phyloP scores from a whole-genome alignment of 164 flowering plant genomes.

The Aristolochia californica region DNA sequence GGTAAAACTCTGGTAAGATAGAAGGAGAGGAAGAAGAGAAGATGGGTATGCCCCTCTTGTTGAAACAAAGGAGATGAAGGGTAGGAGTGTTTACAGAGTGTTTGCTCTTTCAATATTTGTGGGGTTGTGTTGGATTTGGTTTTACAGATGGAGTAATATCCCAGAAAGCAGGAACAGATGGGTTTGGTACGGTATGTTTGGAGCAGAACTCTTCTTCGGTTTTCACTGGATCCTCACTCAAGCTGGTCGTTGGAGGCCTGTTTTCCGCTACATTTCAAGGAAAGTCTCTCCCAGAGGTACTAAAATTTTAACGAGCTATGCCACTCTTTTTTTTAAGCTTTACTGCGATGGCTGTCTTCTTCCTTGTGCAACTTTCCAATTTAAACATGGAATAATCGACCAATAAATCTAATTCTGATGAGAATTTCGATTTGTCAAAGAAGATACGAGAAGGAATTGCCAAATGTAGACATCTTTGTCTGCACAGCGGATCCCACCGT shows the following conservation, averaged over 20 bases:
- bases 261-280: slow-evolving; percentile 14
- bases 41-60: background rate
- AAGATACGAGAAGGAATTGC: slow-evolving; percentile 19
- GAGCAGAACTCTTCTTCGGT: slow-evolving; percentile 12
- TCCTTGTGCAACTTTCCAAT: too few relatives aligned
- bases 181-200: slow-evolving; percentile 8
- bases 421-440: too few relatives aligned
- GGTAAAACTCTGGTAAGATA: background rate
- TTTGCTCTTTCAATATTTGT: background rate
- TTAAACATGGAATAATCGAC: background rate
- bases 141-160: slow-evolving; percentile 3
- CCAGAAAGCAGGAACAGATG: slow-evolving; percentile 3
- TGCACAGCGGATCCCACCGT: slow-evolving; percentile 39
- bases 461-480: slow-evolving; percentile 30
- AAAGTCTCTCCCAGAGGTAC: slow-evolving; percentile 15
- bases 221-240: slow-evolving; percentile 13
- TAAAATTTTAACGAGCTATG: too few relatives aligned
- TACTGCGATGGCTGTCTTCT: background rate
- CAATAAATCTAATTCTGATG: background rate
- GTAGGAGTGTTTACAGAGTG: slow-evolving; percentile 3
- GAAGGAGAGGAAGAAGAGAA: background rate
- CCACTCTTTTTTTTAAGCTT: background rate
- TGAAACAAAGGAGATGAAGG: slow-evolving; percentile 1
- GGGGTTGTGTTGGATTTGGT: background rate
- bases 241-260: slow-evolving; percentile 20